Evolutionary conservation across 2,329 filamentous ascomycete species (phyloP).

Genomic region (Ophiosphaerella herpotricha): DNA sequence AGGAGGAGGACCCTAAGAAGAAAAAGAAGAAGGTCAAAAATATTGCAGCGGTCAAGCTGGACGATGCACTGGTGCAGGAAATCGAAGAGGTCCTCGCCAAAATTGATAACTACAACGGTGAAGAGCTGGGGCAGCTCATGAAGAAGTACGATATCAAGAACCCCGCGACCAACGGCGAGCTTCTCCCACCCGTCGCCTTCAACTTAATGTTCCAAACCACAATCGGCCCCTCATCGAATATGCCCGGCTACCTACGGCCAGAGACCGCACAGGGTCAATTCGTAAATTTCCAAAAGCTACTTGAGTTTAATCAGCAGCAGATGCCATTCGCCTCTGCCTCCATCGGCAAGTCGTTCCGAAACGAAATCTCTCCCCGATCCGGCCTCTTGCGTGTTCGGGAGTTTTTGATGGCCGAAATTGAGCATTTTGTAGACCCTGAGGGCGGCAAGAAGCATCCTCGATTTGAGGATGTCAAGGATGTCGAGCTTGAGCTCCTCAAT

Average conservation of each 20-base stretch:
- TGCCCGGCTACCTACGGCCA: conserved; percentile 67
- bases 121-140: conserved; percentile 85
- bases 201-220: conserved; percentile 99
- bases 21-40: conserved; percentile 81
- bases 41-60: conserved; percentile 72
- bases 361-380: conserved; percentile 92
- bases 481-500: conserved; percentile 83
- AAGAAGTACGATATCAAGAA: conserved; percentile 87
- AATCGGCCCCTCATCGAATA: conserved; percentile 88
- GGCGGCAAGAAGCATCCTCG: conserved; percentile 92
- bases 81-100: conserved; percentile 90
- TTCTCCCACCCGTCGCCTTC: conserved; percentile 84
- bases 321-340: conserved; percentile 98
- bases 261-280: conserved; percentile 99
- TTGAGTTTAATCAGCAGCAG: conserved; percentile 91
- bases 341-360: conserved; percentile 97
- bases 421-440: conserved; percentile 95
- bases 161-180: conserved; percentile 75
- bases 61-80: conserved; percentile 83
- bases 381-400: conserved; percentile 93
- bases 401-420: conserved; percentile 98
- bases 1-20: conserved; percentile 80
- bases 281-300: conserved; percentile 92
- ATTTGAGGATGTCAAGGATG: conserved; percentile 81
- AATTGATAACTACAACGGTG: conserved; percentile 93